Percentiles rank a stretch among this genome's conserved stretches.
These are phyloP conservation scores for Colletotrichum melonis DNA, from an alignment of 2,329 filamentous ascomycete genomes.

Conservation along the genomic window DNA sequence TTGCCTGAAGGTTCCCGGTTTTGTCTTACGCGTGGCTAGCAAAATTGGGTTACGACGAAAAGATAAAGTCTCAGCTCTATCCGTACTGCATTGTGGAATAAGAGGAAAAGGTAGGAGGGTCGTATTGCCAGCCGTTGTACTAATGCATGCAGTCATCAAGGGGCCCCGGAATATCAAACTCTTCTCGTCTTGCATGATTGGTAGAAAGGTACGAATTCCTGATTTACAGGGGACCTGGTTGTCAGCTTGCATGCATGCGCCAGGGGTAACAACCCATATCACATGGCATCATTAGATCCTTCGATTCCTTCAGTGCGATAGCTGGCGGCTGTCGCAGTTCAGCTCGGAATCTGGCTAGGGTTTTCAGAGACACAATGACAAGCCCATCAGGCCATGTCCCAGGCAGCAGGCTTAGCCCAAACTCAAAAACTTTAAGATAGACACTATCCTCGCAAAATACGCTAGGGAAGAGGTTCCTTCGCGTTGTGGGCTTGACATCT, in stretches of 20 bases:
- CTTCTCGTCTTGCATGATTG: neutral
- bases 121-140: neutral
- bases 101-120: neutral
- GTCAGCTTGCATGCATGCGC: neutral
- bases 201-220: neutral
- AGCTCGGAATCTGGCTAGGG: neutral
- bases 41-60: neutral
- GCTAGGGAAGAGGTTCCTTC: neutral
- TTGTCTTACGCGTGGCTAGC: neutral
- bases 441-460: neutral
- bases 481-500: neutral
- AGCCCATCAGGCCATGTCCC: neutral
- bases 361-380: neutral
- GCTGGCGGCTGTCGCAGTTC: neutral
- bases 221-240: neutral
- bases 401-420: neutral
- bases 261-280: neutral
- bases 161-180: neutral
- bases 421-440: neutral
- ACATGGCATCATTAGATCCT: neutral
- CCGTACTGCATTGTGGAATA: neutral
- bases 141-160: neutral
- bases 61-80: neutral
- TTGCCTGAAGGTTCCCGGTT: neutral
- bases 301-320: neutral